Evolutionary conservation across 495 filamentous ascomycete species (phyloP), one percentile per base, ranked within the genome.

Genomic region (Choiromyces venosus): DNA sequence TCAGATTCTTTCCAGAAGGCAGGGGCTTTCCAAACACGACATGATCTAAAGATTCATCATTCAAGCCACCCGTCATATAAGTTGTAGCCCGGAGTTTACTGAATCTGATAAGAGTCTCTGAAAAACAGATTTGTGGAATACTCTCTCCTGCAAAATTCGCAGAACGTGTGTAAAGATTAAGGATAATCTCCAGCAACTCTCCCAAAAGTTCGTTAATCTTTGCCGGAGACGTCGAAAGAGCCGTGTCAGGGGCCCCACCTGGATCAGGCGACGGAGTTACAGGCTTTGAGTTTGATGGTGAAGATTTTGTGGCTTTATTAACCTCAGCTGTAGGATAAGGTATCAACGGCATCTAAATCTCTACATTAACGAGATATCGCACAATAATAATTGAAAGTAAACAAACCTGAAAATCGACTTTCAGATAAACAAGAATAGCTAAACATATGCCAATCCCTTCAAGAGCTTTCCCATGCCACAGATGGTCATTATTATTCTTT

Each of bases 401-500:
- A 77, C 84, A 75, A 82, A 97, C 90, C 82, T 92, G 89, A 82
- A 97, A 99, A 81, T 96, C 92, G 80, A 93, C 86, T 19, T 91
- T 91, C 66, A 89, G 87, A 91, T 93, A 96, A 69, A 90, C 91
- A 67, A 96, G 88, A 84, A 98, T 88, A 38, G 98, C 77, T 73
- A 97, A 86, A 80, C 89, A 90, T 66, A 97, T 87, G 19, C 93
- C 83, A 75, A 95, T 91, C 14, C 92, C 89, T 79, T 98, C 95
- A 39, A 98, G 86, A 4, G 92, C 93, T 83, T 98, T 99, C 18
- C 91, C 95, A 85, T 98, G 92, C 95, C 95, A 99, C 10, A 97
- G 81, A 84, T 97, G 92, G 82, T 98, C 95, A 81, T 91, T 94
- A 76, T 90, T 88, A 42, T 88, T 89, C 81, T 91, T 91, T 21